phyloP scores from a whole-genome alignment of 208 protist genomes.

The Willaertia magna region DNA sequence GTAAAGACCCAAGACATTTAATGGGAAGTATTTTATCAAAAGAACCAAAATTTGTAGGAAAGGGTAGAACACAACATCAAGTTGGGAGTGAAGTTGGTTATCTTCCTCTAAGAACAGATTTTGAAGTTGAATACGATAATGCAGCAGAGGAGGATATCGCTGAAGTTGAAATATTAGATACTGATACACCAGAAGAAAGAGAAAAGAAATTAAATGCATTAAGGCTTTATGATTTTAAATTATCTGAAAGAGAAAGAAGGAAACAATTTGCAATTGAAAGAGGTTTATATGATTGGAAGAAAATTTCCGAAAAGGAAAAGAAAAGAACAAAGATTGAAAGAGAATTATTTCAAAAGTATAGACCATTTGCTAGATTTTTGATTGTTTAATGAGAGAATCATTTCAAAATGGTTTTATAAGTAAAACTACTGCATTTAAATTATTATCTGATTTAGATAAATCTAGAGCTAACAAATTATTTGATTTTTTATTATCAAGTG shows the following conservation, averaged over 20 bases:
- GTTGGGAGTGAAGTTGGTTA: not conserved
- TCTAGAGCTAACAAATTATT: not conserved
- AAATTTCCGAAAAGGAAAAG: not conserved
- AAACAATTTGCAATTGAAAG: conserved; percentile 3
- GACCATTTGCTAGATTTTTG: not conserved
- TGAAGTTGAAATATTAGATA: not conserved
- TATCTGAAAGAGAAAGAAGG: not conserved
- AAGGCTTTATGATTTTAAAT: not conserved
- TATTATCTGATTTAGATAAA: not conserved
- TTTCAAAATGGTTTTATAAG: not conserved
- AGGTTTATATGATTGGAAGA: not conserved
- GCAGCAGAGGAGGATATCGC: not conserved
- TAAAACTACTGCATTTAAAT: not conserved
- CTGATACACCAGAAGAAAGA: not conserved
- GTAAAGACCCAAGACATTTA: not conserved
- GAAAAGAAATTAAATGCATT: not conserved
- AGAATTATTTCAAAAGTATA: not conserved
- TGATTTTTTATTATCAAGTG: not conserved
- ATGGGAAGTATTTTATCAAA: not conserved
- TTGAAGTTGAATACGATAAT: conserved; percentile 2
- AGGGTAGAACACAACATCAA: not conserved
- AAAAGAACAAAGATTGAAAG: not conserved
- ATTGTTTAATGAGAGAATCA: not conserved
- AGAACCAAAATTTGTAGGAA: not conserved
- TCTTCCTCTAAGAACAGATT: not conserved